Evolutionary conservation across 371 early-diverging fungal genomes (phyloP).

Genomic region (Batrachochytrium dendrobatidis): DNA sequence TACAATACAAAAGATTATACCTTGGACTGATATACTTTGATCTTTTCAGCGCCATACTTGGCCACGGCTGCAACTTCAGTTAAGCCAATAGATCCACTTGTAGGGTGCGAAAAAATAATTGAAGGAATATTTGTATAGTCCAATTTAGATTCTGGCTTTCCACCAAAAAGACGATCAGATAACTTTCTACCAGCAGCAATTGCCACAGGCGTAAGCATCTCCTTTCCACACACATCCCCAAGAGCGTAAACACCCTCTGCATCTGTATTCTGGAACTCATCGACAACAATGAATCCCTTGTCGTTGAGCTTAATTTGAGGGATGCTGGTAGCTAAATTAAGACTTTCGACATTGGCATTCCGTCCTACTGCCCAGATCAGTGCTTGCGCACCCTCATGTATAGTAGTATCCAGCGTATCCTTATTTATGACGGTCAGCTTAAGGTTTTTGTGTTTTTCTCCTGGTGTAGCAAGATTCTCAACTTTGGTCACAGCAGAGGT

Average conservation of each 20-base stretch:
- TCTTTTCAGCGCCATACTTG: constrained; percentile 66
- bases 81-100: constrained; percentile 82
- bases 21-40: constrained; percentile 75
- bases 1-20: constrained; percentile 7
- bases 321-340: constrained; percentile 63
- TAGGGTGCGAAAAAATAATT: constrained; percentile 94
- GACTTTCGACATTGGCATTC: constrained; percentile 57
- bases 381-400: constrained; percentile 32
- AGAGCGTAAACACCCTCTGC: constrained; percentile 71
- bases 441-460: constrained; percentile 23
- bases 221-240: constrained; percentile 90
- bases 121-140: constrained; percentile 92
- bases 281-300: constrained; percentile 64
- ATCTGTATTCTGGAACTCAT: constrained; percentile 82
- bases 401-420: constrained; percentile 5
- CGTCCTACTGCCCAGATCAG: constrained; percentile 71
- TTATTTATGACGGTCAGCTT: constrained; percentile 16
- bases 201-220: constrained; percentile 87
- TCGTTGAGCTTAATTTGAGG: constrained; percentile 55
- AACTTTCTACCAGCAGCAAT: constrained; percentile 93
- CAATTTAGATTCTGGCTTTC: constrained; percentile 61
- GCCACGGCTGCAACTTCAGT: constrained; percentile 75
- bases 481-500: constrained; percentile 44
- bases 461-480: constrained; percentile 30
- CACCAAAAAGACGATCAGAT: constrained; percentile 88